Evolutionary conservation across 225 moss, liverwort and hornwort species (phyloP), one percentile per base, ranked within the genome.

Genomic region (Physcomitrellopsis africana): DNA sequence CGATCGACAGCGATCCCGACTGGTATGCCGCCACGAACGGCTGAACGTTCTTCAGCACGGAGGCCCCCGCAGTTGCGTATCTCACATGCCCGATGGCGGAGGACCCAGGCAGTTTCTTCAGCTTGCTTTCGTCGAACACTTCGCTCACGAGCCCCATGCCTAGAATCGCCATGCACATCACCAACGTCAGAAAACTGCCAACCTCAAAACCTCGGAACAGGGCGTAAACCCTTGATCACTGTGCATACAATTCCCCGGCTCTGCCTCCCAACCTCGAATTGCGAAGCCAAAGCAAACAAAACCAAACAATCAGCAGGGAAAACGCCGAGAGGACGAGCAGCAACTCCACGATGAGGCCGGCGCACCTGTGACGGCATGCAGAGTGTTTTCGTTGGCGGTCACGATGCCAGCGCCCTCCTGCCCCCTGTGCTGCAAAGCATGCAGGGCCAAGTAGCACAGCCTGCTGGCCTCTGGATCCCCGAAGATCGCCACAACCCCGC

Each of bases 401-500:
- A 94, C 94, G 27, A 97, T 97, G 8, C 97, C 97, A 15, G 97
- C 97, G 42, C 85, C 91, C 72, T 99, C 99, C 75, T 99, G 95
- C 17, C 99, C 97, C n/a, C n/a, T n/a, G n/a, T n/a, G n/a, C n/a
- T n/a, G n/a, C n/a, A n/a, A n/a, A n/a, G n/a, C n/a, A n/a, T 99
- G 97, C 49, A 99, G 82, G 12, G 95, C 64, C 77, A 95, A 77
- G 73, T 94, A 94, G 49, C 95, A 95, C 8, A 99, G 89, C 73
- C 95, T 80, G 68, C 93, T 86, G 0, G 97, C 93, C 86, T 99
- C 97, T 3, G 87, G 63, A 48, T 94, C 94, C 9, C 97, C 97
- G 10, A 91, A 93, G 41, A 99, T 93, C 14, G 93, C 97, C 32
- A 94, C 97, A 45, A 99, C 97, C 8, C 97, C 97, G 64, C 97